Percentiles rank a stretch among this genome's conserved stretches.
Conservation (phyloP, 179 eudicot genomes). For the Vitellaria paradoxa region DNA sequence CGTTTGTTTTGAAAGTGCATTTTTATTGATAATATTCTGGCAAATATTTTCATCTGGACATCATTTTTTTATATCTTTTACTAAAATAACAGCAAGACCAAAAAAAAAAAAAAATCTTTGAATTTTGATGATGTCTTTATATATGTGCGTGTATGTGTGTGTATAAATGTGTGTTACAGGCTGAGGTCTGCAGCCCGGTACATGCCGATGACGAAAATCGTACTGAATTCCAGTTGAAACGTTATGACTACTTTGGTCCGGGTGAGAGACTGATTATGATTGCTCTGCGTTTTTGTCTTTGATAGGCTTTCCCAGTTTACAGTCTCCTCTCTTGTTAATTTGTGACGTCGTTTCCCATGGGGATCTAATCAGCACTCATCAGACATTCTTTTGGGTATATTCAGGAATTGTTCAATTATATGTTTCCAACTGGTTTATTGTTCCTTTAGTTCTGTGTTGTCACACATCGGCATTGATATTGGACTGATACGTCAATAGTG, state of each 20-base stretch:
- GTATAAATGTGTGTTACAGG: conserved; percentile 37
- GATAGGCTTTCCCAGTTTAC: background rate
- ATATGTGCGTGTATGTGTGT: background rate
- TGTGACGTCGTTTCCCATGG: background rate
- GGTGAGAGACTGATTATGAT: conserved; percentile 40
- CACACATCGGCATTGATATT: background rate
- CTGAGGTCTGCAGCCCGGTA: conserved; percentile 66
- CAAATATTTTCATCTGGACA: too few relatives aligned
- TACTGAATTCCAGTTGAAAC: conserved; percentile 69
- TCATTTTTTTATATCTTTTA: too few relatives aligned
- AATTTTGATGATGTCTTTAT: background rate
- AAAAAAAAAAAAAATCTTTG: background rate
- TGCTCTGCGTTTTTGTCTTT: conserved; percentile 1
- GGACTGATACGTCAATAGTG: background rate
- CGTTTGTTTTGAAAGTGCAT: too few relatives aligned
- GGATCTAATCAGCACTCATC: background rate
- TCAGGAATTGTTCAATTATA: too few relatives aligned
- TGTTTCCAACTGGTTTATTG: background rate
- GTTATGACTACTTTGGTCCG: conserved; percentile 75
- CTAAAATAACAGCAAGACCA: too few relatives aligned
- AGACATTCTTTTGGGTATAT: background rate
- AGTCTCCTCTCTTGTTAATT: background rate
- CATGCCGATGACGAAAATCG: conserved; percentile 52
- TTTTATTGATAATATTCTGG: too few relatives aligned
- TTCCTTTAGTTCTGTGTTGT: background rate